Evolutionary conservation across 75 land plant genomes (phyloP).

Genomic region (Ceratopteris richardii): DNA sequence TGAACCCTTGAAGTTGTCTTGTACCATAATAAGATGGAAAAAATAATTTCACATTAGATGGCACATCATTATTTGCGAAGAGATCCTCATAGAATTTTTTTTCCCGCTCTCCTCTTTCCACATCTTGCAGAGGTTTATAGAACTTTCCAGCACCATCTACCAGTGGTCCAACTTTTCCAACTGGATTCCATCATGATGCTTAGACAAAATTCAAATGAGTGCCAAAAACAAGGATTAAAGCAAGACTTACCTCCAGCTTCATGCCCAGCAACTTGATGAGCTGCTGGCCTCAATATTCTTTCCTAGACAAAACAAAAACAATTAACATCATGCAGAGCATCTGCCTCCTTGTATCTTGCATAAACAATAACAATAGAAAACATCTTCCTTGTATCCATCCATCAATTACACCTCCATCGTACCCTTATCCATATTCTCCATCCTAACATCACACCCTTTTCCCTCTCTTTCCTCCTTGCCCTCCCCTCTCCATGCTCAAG

Average conservation of each 20-base stretch:
- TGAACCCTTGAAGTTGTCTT: conserved; percentile 37
- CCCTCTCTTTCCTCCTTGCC: too few relatives aligned
- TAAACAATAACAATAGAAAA: too few relatives aligned
- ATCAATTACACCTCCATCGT: too few relatives aligned
- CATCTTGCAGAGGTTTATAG: conserved; percentile 81
- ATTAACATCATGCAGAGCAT: too few relatives aligned
- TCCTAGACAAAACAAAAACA: too few relatives aligned
- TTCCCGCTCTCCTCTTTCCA: conserved; percentile 56
- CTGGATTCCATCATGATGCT: conserved; percentile 7
- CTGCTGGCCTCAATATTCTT: conserved; percentile 47
- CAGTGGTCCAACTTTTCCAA: conserved; percentile 69
- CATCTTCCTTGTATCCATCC: too few relatives aligned
- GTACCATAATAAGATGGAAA: conserved; percentile 72
- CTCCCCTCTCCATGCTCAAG: too few relatives aligned
- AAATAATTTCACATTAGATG: conserved; percentile 36
- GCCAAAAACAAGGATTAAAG: not conserved
- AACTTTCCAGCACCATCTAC: conserved; percentile 78
- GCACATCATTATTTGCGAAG: conserved; percentile 44
- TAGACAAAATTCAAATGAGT: too few relatives aligned
- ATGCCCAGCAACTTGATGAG: conserved; percentile 85
- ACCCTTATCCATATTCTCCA: too few relatives aligned
- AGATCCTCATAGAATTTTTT: conserved; percentile 60
- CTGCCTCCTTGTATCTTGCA: too few relatives aligned
- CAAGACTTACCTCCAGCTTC: conserved; percentile 25
- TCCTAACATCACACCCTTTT: too few relatives aligned